Evolutionary conservation across 1,284 basidiomycete species (phyloP), one percentile per base, ranked within the genome.

Genomic region (Trametes hirsuta): DNA sequence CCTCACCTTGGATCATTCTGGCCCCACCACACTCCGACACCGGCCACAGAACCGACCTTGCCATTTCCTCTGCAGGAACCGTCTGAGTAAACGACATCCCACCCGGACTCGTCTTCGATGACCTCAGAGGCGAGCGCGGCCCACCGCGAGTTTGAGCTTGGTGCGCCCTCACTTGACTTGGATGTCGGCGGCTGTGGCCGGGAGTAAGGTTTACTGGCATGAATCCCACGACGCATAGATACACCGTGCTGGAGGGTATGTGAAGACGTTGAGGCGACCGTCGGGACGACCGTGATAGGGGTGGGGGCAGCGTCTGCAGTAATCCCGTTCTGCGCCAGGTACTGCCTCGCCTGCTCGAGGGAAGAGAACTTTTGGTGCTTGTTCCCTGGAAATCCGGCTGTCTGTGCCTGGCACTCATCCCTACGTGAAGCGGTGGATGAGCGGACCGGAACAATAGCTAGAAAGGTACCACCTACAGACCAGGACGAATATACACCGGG

Each of bases 11-110:
- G 71, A 71, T 90, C 87, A 53, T 80, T 72, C 10, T 73, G 73
- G 0, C 85, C 87, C 86, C 88, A 94, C 84, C 88, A 94, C 0
- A 93, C 88, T 1, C 91, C 91, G 41, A 93, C 73, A 2, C 91
- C 91, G 1, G 90, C 91, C 15, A 82, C 57, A 0, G 87, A 79
- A 5, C 79, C 81, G 5, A 30, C 30, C 68, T 82, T 74, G 0
- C 93, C 94, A 68, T 95, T 95, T 4, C 85, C 83, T 65, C 82
- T 84, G 56, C 91, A 93, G 1, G 93, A 88, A 10, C 94, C 93
- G 71, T 95, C 93, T 18, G 81, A 86, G 69, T 91, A 95, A 3
- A 94, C 90, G 14, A 87, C 75, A 50, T 80, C 73, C 67, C 75
- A 79, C n/a, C 62, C 66, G 1, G 56, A 56, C 52, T 67, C 67